These are phyloP conservation scores for Aspergillus indologenus DNA, from an alignment of 495 filamentous ascomycete species.

Conservation along the genomic window DNA sequence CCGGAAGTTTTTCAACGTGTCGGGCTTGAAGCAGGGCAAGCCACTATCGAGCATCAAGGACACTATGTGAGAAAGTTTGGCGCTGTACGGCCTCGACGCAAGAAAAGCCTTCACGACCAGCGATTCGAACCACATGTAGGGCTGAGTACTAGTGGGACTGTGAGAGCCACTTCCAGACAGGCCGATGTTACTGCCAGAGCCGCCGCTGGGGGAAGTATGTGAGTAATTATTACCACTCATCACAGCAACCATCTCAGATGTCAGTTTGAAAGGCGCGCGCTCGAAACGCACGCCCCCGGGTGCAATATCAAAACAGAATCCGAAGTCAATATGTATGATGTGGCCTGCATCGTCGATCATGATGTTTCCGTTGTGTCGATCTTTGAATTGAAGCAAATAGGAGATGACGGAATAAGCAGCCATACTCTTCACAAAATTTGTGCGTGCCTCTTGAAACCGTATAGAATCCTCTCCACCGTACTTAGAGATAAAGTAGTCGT, in stretches of 20 bases:
- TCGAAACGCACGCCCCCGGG: slow-evolving; percentile 96
- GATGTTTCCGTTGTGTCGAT: slow-evolving; percentile 98
- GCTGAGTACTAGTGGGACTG: slow-evolving; percentile 66
- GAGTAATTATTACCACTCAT: slow-evolving; percentile 76
- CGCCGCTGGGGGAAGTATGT: slow-evolving; percentile 28
- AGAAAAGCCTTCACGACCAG: slow-evolving; percentile 94
- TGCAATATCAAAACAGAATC: slow-evolving; percentile 98
- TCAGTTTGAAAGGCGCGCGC: slow-evolving; percentile 96
- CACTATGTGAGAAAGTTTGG: slow-evolving; percentile 85
- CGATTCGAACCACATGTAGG: slow-evolving; percentile 95
- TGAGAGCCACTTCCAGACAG: slow-evolving; percentile 35
- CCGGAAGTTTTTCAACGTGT: slow-evolving; percentile 87
- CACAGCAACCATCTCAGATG: slow-evolving; percentile 93
- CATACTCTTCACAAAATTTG: slow-evolving; percentile 99
- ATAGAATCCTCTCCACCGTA: slow-evolving; percentile 95
- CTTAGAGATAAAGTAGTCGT: slow-evolving; percentile 96
- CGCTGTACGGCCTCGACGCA: slow-evolving; percentile 78
- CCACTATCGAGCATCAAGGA: slow-evolving; percentile 94
- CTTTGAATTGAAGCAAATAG: slow-evolving; percentile 97
- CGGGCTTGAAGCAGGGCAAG: slow-evolving; percentile 96
- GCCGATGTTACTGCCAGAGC: slow-evolving; percentile 25
- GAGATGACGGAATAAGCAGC: slow-evolving; percentile 99
- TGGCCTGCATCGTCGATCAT: slow-evolving; percentile 97
- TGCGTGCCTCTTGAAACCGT: slow-evolving; percentile 89
- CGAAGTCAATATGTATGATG: slow-evolving; percentile 98